Evolutionary conservation across 176 grass and related monocot genomes (phyloP).

Genomic region (Oryza rufipogon): DNA sequence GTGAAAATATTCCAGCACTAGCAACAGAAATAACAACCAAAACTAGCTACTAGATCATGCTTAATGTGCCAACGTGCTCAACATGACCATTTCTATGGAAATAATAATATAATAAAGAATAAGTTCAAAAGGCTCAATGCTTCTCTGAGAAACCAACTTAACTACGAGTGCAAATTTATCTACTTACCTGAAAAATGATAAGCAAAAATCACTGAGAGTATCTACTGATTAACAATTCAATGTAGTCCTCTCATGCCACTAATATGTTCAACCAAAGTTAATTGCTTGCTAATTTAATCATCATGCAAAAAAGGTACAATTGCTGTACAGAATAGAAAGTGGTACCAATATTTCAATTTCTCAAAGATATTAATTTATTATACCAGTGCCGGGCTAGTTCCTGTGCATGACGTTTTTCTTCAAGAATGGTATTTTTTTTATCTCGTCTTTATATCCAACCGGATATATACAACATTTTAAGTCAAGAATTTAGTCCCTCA

Average conservation of each 20-base stretch:
- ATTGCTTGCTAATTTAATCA: background rate
- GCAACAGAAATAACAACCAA: conserved; percentile 26
- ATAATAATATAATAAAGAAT: background rate
- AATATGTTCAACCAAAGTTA: background rate
- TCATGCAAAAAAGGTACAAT: background rate
- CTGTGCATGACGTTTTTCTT: no score
- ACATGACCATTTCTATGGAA: background rate
- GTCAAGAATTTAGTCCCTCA: no score
- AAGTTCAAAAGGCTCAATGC: background rate
- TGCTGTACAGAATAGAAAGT: no score
- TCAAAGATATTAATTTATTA: background rate
- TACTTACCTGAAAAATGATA: background rate
- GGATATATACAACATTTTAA: no score
- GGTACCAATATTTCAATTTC: background rate
- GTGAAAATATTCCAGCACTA: background rate
- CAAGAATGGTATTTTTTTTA: no score
- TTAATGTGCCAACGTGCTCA: background rate
- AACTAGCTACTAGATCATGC: background rate
- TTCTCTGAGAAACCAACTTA: background rate
- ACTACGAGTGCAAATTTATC: background rate
- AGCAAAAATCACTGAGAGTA: background rate
- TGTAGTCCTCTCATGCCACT: no score
- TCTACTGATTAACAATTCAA: no score
- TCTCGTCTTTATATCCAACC: no score
- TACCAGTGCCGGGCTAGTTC: background rate